phyloP scores from a whole-genome alignment of 345 rosid species.

The Sonneratia caseolaris region DNA sequence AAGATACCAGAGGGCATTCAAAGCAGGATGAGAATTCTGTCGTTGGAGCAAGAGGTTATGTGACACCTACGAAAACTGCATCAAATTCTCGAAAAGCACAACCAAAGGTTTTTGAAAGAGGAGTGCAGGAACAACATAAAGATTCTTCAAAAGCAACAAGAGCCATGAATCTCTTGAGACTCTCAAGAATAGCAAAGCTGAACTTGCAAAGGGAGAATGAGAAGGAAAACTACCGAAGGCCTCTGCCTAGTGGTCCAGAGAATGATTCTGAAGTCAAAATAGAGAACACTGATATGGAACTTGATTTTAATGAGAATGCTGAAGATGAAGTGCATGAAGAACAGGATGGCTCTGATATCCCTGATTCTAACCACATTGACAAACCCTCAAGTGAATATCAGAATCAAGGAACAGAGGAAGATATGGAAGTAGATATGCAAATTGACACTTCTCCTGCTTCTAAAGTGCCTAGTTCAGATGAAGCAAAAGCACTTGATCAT shows the following conservation, averaged over 20 bases:
- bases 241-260: slow-evolving; percentile 57
- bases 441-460: slow-evolving; percentile 27
- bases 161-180: slow-evolving; percentile 73
- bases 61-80: slow-evolving; percentile 58
- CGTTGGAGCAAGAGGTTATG: slow-evolving; percentile 40
- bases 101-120: slow-evolving; percentile 45
- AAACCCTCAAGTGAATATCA: slow-evolving; percentile 23
- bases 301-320: slow-evolving; percentile 76
- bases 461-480: slow-evolving; percentile 37
- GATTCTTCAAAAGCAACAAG: slow-evolving; percentile 46
- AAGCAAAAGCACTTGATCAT: slow-evolving; percentile 37
- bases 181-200: slow-evolving; percentile 86
- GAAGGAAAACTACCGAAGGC: slow-evolving; percentile 93
- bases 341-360: slow-evolving; percentile 46
- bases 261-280: slow-evolving; percentile 83
- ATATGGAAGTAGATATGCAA: slow-evolving; percentile 25
- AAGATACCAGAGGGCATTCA: slow-evolving; percentile 48
- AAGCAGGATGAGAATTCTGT: slow-evolving; percentile 56
- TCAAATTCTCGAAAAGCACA: slow-evolving; percentile 47
- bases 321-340: slow-evolving; percentile 81
- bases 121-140: slow-evolving; percentile 55
- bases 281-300: slow-evolving; percentile 96
- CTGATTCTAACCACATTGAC: slow-evolving; percentile 29
- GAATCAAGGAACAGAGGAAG: slow-evolving; percentile 28
- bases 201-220: slow-evolving; percentile 92